Base-by-base conservation (phyloP, 371 early-diverging fungal species). In the Mucor irregularis region DNA sequence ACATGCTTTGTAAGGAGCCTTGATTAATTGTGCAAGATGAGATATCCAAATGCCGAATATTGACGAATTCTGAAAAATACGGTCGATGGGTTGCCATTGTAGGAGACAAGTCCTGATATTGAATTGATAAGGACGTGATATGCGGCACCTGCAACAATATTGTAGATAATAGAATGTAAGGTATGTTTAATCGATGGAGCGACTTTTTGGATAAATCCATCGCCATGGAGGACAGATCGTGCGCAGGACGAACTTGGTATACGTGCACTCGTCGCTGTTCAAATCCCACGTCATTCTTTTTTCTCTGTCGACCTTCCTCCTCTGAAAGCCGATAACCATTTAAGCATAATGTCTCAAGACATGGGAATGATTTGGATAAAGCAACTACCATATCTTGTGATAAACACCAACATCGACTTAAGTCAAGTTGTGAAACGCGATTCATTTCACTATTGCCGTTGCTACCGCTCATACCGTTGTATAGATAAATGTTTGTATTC, bases 191-290 rank as follows among this genome's bases (percentile, higher is more conserved):
- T 25, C 61, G 54, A 45, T 63, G 43, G 0, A 19, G 37, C n/a
- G 61, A 40, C 24, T 60, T 62, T 29, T 69, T 71, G 24, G 69
- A 64, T 9, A 70, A 61, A 44, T 72, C 71, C 71, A 70, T 68
- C 6, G 68, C 43, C 30, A 64, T 54, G 3, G 71, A 71, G 10
- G 69, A 56, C 5, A 76, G 33, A 30, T 65, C 66, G 51, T 76
- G 65, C 5, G 69, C 61, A 5, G 73, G 77, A 11, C 62, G 64
- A n/a, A 66, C 61, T 47, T 71, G 72, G 47, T 71, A 74, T 2
- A 74, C 53, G 44, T 74, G 65, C 9, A 69, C 75, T n/a, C 75
- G 64, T 37, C 64, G 68, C 22, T 69, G 48, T 22, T 61, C 65
- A 50, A 73, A 58, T 8, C 56, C 49, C 25, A 31, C 31, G 17